Base-by-base conservation (phyloP, 148 eudicot species). In the Chenopodium berlandieri region DNA sequence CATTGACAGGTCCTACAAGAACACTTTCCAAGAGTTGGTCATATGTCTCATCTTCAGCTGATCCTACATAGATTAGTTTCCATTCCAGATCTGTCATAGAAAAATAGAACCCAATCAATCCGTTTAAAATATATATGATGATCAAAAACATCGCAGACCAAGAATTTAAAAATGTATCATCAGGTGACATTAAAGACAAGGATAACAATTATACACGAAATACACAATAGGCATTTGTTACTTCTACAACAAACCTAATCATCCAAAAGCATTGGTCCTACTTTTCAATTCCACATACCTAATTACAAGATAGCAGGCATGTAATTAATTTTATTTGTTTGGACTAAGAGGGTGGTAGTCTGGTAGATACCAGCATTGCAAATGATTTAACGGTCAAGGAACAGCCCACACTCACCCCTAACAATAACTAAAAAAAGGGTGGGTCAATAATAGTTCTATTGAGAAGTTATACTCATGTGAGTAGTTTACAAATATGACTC, bases 31-130 rank as follows among this genome's bases (percentile, higher is more conserved):
- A 58, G 27, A 93, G 90, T 80, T 95, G 98, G 82, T 93, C 98
- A 83, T 95, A 92, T 25, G 98, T 87, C 65, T 95, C 98, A 85
- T 95, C 98, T 88, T 95, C 97, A 60, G 98, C 97, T 78, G 98
- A 95, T 85, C 98, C 98, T 30, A 95, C 98, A 77, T 95, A 95
- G 8, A 85, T 90, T 32, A 95, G 94, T 83, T 95, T 95, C 98
- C 98, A 95, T 73, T 95, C 98, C 79, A 95, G 75, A 90, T 95
- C 98, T 95, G 91, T 40, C 62, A 4, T 76, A 63, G 44, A 27
- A 8, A 22, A 47, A 56, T 56, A 2, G 17, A 14, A 56, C 7
- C 20, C 62, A 56, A 17, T 56, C 62, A 56, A 17, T 14, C 7
- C 17, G 20, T 13, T 56, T 56, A 56, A 56, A 56, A 12, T 56